Evolutionary conservation across 2,329 filamentous ascomycete species (phyloP), one percentile per base, ranked within the genome.

Genomic region (Aspergillus neotritici): DNA sequence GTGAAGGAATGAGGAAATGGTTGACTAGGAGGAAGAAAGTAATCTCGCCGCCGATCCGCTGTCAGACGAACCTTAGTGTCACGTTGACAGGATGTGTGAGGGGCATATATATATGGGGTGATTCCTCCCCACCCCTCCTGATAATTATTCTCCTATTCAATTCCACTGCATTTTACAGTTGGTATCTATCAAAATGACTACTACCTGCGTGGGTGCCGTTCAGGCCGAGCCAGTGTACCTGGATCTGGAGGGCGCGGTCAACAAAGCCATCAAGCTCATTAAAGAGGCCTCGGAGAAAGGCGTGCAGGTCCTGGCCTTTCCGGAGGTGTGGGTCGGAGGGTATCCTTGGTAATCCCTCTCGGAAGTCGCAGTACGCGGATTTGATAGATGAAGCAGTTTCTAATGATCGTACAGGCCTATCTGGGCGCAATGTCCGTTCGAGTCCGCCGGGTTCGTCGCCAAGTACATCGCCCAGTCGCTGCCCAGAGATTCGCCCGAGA

Each of bases 261-360:
- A 70, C 44, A 76, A 75, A 60, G 74, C 70, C 2, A 66, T 72
- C 51, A 54, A 62, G 29, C 64, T 71, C 50, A 75, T 76, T 51
- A 65, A 67, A 8, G 71, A 76, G 52, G 72, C 72, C 1, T 70
- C 65, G 5, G 49, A 67, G 41, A 68, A 66, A 28, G 71, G 68
- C 16, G 71, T 66, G 55, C 71, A 74, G 52, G 59, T 76, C 6
- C 58, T 76, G 36, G 72, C 66, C 3, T 76, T 76, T 52, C 71
- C 73, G 2, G 73, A 77, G 59, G 63, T 71, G 30, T 75, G 70
- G 66, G 53, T 61, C 3, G 34, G 34, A 1, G 46, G 46, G 0
- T 48, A 48, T 34, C 43, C 37, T 38, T 41, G 37, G 74, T 62
- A 7, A 73, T 49, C 21, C 21, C 21, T 25, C 21, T 25, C 21